These are phyloP conservation scores for Lentinula sp. DNA, from an alignment of 768 basidiomycete genomes.

Conservation along the genomic window DNA sequence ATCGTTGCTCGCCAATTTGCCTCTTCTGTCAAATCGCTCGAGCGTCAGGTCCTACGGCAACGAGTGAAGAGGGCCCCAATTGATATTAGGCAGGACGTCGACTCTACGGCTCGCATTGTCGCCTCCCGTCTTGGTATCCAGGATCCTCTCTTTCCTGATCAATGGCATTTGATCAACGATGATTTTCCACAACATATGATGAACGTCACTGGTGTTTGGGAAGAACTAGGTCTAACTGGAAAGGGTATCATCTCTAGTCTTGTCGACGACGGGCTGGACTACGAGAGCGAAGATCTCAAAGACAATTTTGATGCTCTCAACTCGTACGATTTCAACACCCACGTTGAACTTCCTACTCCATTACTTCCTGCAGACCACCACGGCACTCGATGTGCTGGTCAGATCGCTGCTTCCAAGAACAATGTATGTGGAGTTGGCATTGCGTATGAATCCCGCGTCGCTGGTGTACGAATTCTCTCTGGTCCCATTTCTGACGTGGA, in stretches of 20 bases:
- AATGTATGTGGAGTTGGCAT: slow-evolving; percentile 92
- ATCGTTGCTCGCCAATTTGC: slow-evolving; percentile 36
- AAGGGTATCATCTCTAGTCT: slow-evolving; percentile 81
- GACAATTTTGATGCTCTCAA: slow-evolving; percentile 86
- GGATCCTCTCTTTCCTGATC: slow-evolving; percentile 78
- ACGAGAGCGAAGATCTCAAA: slow-evolving; percentile 78
- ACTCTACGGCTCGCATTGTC: slow-evolving; percentile 34
- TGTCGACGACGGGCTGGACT: slow-evolving; percentile 95
- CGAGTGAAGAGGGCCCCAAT: slow-evolving; percentile 75
- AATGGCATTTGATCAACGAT: slow-evolving; percentile 96
- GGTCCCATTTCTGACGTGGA: slow-evolving; percentile 93
- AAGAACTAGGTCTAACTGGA: slow-evolving; percentile 75
- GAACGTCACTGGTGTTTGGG: slow-evolving; percentile 94
- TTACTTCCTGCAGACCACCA: slow-evolving; percentile 89
- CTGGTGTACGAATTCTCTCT: slow-evolving; percentile 92
- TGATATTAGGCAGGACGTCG: slow-evolving; percentile 32
- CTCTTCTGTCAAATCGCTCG: slow-evolving; percentile 53
- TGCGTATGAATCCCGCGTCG: slow-evolving; percentile 85
- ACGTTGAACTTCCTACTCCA: slow-evolving; percentile 81
- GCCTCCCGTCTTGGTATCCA: slow-evolving; percentile 59
- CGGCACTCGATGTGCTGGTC: slow-evolving; percentile 96
- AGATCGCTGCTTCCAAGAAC: slow-evolving; percentile 91
- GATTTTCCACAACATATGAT: slow-evolving; percentile 76
- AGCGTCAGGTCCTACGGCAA: slow-evolving; percentile 58
- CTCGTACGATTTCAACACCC: slow-evolving; percentile 96